These are phyloP conservation scores for Kodamaea fukazawae DNA, from an alignment of 805 yeast species.

Conservation along the genomic window DNA sequence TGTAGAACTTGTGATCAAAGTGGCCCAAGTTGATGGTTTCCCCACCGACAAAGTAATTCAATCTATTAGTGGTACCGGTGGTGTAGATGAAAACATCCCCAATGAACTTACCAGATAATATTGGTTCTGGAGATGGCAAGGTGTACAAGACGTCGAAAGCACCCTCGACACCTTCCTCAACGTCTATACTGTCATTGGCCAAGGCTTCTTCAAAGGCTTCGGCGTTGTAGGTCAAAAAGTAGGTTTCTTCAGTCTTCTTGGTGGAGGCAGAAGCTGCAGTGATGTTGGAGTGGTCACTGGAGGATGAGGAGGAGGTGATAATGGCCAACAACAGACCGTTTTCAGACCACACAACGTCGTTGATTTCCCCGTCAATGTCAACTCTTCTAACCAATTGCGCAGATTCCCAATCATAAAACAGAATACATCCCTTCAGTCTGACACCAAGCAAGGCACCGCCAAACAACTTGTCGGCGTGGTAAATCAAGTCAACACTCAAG, in stretches of 20 bases:
- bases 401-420: slow-evolving; percentile 92
- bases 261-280: slow-evolving; percentile 18
- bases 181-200: slow-evolving; percentile 54
- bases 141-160: slow-evolving; percentile 84
- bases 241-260: slow-evolving; percentile 63
- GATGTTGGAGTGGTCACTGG: slow-evolving; percentile 19
- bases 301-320: slow-evolving; percentile 35
- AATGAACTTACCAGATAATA: slow-evolving; percentile 90
- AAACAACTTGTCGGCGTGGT: slow-evolving; percentile 74
- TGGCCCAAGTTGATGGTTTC: slow-evolving; percentile 89
- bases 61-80: slow-evolving; percentile 72
- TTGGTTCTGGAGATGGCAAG: slow-evolving; percentile 61
- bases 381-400: slow-evolving; percentile 83
- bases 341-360: slow-evolving; percentile 87
- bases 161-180: slow-evolving; percentile 86
- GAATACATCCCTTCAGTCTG: slow-evolving; percentile 77
- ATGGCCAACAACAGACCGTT: slow-evolving; percentile 87
- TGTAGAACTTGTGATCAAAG: slow-evolving; percentile 81
- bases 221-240: slow-evolving; percentile 71
- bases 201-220: slow-evolving; percentile 64
- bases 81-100: slow-evolving; percentile 96
- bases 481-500: slow-evolving; percentile 60
- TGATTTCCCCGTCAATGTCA: slow-evolving; percentile 72
- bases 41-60: slow-evolving; percentile 94
- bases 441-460: slow-evolving; percentile 89